phyloP scores from a whole-genome alignment of 768 basidiomycete genomes.

The Austroboletus festivus region DNA sequence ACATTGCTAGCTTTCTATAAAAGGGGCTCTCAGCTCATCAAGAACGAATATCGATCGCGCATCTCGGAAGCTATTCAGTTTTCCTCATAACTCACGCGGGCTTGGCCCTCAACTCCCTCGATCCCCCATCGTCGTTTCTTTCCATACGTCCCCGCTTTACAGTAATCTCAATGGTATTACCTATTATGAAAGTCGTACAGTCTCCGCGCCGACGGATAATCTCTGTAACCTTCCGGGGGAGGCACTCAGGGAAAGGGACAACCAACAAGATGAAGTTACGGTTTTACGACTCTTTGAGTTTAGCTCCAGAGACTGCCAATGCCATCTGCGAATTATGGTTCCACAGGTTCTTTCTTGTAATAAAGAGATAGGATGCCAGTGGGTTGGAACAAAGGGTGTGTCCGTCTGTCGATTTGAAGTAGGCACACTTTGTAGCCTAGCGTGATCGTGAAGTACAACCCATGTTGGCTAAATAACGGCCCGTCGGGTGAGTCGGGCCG shows the following conservation, averaged over 20 bases:
- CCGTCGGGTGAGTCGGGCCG: background rate
- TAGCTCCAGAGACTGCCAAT: too few species aligned
- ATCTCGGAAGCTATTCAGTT: too few species aligned
- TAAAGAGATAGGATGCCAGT: too few species aligned
- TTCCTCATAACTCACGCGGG: too few species aligned
- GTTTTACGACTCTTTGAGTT: background rate
- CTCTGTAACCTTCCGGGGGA: background rate
- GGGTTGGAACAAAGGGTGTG: constrained; percentile 78
- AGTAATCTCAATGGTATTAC: too few species aligned
- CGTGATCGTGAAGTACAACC: constrained; percentile 63
- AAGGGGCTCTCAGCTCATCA: background rate
- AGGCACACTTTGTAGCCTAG: constrained; percentile 43
- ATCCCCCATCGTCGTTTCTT: too few species aligned
- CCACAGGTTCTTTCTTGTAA: too few species aligned
- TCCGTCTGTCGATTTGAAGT: constrained; percentile 93
- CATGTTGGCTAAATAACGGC: constrained; percentile 66
- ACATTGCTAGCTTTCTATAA: background rate
- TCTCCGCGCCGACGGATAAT: background rate
- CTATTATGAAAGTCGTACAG: too few species aligned
- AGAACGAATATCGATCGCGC: background rate
- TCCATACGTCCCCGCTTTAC: too few species aligned
- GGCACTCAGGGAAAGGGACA: background rate
- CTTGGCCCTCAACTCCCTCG: too few species aligned
- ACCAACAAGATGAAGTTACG: background rate
- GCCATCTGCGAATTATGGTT: too few species aligned